Base-by-base conservation (phyloP, 805 yeast species). In the Debaryomyces tyrocola region DNA sequence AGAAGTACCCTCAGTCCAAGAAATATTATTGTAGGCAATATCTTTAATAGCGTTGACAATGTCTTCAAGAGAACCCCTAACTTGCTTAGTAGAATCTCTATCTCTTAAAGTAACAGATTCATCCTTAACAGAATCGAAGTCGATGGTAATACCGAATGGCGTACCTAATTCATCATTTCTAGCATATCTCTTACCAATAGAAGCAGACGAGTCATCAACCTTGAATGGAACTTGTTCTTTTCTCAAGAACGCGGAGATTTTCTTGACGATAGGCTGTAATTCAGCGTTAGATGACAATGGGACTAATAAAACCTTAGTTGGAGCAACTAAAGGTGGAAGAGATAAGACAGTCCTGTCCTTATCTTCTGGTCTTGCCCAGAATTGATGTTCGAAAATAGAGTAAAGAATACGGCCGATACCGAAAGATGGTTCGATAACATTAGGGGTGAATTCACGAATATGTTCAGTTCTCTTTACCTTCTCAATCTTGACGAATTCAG, bases 151-250 rank as follows among this genome's bases (percentile, higher is more conserved):
- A 68, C 99, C 99, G 66, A 94, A 94, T 58, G 99, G 99, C 45
- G 98, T 94, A 70, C 99, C 99, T 64, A 92, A 80, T 76, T 92
- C 99, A 71, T 92, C 99, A 69, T 92, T 92, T 77, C 99, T 88
- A 53, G 99, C 90, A 63, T 92, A 92, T 75, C 99, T 86, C 77
- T 91, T 89, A 74, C 99, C 99, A 60, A 92, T 94, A 28, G 98
- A 88, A 17, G 96, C 97, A 56, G 96, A 87, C 8, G 97, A 90
- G 69, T 92, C 98, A 67, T 94, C 99, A 49, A 92, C 85, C 79
- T 91, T 92, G 79, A 91, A 89, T 56, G 97, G 92, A 58, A 94
- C 84, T 68, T 90, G 92, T 51, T 82, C 83, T 53, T 76, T 72
- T 70, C 94, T 90, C 66, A 94, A 82, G 50, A 74, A 74, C 48